phyloP scores from a whole-genome alignment of 2,329 filamentous ascomycete species.

The Ceratocystis papillata region DNA sequence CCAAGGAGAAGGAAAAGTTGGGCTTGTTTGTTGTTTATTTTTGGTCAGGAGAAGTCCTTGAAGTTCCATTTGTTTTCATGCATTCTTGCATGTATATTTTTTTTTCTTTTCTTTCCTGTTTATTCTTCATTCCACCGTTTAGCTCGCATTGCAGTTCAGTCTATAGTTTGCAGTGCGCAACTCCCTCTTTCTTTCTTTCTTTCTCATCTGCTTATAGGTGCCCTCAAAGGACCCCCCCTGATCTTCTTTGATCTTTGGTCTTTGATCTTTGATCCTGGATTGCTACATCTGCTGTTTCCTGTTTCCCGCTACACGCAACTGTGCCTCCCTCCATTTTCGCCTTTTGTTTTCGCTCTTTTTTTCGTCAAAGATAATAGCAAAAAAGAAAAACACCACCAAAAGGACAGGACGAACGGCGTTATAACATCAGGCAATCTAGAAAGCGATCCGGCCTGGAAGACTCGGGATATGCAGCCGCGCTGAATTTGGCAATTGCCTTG shows the following conservation, averaged over 20 bases:
- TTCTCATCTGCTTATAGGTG: background rate
- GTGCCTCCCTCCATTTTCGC: no score
- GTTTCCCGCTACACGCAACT: no score
- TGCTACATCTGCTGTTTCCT: no score
- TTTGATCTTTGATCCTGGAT: no score
- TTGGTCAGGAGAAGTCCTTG: background rate
- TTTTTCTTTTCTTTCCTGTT: background rate
- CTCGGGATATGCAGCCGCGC: constrained; percentile 2
- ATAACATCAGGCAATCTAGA: background rate
- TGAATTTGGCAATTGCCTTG: constrained; percentile 1
- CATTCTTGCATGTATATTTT: background rate
- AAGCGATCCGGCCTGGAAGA: background rate
- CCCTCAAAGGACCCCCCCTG: background rate
- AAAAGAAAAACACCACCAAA: background rate
- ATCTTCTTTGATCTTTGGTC: no score
- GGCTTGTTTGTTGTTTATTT: constrained; percentile 3
- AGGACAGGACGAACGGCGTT: background rate
- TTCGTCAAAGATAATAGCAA: no score
- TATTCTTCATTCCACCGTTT: background rate
- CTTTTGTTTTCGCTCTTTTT: no score
- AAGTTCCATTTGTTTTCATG: constrained; percentile 3
- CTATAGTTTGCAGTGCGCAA: background rate
- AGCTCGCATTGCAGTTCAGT: no score
- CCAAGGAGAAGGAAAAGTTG: background rate
- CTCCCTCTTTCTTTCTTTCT: constrained; percentile 1